These are phyloP conservation scores for Rhizophagus prolifer DNA, from an alignment of 192 early-diverging fungal species.

Conservation along the genomic window DNA sequence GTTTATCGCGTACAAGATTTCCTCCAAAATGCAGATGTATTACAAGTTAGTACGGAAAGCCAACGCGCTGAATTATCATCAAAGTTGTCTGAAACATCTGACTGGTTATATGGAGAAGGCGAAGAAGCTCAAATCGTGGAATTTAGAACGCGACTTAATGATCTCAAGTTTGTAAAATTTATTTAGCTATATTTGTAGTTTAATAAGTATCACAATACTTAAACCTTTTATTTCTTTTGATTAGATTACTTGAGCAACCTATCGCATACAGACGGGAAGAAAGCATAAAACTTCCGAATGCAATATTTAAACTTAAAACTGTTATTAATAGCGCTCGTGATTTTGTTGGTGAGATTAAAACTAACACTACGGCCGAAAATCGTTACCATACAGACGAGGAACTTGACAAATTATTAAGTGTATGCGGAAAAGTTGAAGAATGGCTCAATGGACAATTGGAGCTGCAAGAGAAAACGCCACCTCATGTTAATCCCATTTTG, in stretches of 20 bases:
- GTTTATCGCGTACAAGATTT: slow-evolving; percentile 85
- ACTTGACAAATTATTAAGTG: slow-evolving; percentile 48
- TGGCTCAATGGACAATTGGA: slow-evolving; percentile 67
- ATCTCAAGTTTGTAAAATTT: slow-evolving; percentile 41
- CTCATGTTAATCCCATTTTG: slow-evolving; percentile 67
- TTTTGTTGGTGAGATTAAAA: slow-evolving; percentile 48
- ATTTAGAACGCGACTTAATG: slow-evolving; percentile 53
- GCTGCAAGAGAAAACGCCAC: slow-evolving; percentile 57
- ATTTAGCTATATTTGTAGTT: background rate
- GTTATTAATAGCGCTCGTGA: slow-evolving; percentile 37
- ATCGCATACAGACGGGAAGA: slow-evolving; percentile 49
- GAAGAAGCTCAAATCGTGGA: slow-evolving; percentile 67
- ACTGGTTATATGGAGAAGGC: slow-evolving; percentile 86
- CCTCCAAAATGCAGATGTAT: slow-evolving; percentile 72
- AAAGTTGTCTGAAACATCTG: slow-evolving; percentile 57
- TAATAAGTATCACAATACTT: background rate
- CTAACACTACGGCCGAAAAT: slow-evolving; percentile 48
- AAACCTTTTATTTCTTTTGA: slow-evolving; percentile 18
- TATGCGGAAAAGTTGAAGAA: slow-evolving; percentile 53
- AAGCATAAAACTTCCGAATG: slow-evolving; percentile 45
- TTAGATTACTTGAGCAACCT: slow-evolving; percentile 48
- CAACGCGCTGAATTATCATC: slow-evolving; percentile 66
- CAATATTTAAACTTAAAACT: slow-evolving; percentile 36
- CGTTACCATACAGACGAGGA: slow-evolving; percentile 58
- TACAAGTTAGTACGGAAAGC: slow-evolving; percentile 64